Evolutionary conservation across 2,329 filamentous ascomycete species (phyloP), one percentile per base, ranked within the genome.

Genomic region (Neofusicoccum ribis): DNA sequence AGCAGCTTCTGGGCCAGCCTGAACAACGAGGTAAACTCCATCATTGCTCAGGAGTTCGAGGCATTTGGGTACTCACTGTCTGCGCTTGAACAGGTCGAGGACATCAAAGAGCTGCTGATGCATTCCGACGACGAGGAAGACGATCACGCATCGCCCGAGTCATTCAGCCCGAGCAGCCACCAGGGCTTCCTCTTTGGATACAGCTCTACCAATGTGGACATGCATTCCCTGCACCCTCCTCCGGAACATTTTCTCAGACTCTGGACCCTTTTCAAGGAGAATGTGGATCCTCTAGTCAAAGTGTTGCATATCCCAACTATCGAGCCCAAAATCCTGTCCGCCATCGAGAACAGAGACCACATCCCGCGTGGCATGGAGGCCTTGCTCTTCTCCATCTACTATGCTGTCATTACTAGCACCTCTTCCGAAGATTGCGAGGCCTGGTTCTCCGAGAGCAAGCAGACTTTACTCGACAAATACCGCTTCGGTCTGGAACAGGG

Each of bases 1-100:
- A 91, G 87, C 74, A 89, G 86, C 6, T 91, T 93, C 71, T 92
- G 89, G 89, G 86, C 89, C 20, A 91, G 86, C 67, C 82, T 93
- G 60, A 91, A 88, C 66, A 90, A 92, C 62, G 90, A 93, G 82
- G 88, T 89, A 76, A 63, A 79, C 69, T 54, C 56, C 15, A 20
- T 34, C 31, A 12, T 39, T 34, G 54, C 5, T 12, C 2, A 54
- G 37, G 34, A 49, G 27, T 17, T 61, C 8, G 8, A 15, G 11
- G n/a, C 20, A 20, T 12, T 15, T 49, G 50, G n/a, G 9, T 23
- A 47, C 56, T 60, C 15, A 60, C 17, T n/a, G 3, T 49, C 64
- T 70, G 43, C 69, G 43, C 37, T 8, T 54, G 20, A 41, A 34
- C 69, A 85, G 82, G 83, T 89, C 20, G 85, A 88, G 72, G 86